Conservation (phyloP, 2,329 filamentous ascomycete genomes). For the Malbranchea zuffiana region DNA sequence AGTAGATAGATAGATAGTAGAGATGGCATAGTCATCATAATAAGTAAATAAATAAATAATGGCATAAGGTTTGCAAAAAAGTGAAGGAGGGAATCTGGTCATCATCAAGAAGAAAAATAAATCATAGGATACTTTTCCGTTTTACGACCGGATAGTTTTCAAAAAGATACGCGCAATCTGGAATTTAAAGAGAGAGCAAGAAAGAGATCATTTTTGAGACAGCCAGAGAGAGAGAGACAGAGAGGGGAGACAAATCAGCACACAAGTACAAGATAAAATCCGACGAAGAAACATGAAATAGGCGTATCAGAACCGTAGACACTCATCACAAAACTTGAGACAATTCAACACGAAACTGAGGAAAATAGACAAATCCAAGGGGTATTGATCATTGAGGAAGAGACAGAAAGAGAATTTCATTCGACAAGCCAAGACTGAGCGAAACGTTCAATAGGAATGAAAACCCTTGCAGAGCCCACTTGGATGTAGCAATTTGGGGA, state of each 20-base stretch:
- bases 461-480: constrained; percentile 25
- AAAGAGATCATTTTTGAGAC: no score
- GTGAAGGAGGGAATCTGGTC: no score
- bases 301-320: constrained; percentile 11
- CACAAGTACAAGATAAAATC: constrained; percentile 12
- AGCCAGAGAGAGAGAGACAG: constrained; percentile 1
- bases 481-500: constrained; percentile 16
- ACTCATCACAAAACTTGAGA: constrained; percentile 7
- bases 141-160: constrained; percentile 6
- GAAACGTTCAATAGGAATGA: constrained; percentile 9
- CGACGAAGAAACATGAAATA: constrained; percentile 17
- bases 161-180: no score
- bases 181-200: background rate
- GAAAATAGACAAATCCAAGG: constrained; percentile 16
- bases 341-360: constrained; percentile 7
- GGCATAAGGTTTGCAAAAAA: background rate
- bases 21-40: no score
- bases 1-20: no score
- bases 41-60: background rate
- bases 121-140: constrained; percentile 8
- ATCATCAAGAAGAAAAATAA: constrained; percentile 5
- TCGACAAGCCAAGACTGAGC: constrained; percentile 29
- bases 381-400: constrained; percentile 31
- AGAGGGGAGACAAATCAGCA: constrained; percentile 10
- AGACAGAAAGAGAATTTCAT: constrained; percentile 34